Percentiles rank a stretch among this genome's conserved stretches.
phyloP scores from a whole-genome alignment of 2,329 filamentous ascomycete genomes.

The Epichloe baconii region DNA sequence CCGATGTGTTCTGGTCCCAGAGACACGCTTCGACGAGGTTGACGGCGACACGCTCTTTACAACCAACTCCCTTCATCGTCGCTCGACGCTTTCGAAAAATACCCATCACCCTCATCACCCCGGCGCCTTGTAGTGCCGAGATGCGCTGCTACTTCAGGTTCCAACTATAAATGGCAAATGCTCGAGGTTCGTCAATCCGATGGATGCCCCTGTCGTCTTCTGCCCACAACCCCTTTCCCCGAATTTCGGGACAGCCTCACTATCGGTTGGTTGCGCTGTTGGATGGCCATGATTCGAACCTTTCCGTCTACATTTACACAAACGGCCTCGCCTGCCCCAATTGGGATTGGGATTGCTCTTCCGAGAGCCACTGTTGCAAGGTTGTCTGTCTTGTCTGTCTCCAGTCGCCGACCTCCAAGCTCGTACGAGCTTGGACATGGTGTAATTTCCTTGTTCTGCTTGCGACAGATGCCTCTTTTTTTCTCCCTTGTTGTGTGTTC shows the following conservation, averaged over 20 bases:
- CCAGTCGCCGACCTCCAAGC: too few species aligned
- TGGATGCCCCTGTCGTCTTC: background rate
- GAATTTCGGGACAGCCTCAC: background rate
- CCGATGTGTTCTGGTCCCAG: background rate
- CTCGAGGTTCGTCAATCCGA: constrained; percentile 3
- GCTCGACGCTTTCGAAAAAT: background rate
- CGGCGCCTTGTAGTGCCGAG: background rate
- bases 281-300: background rate
- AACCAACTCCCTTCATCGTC: background rate
- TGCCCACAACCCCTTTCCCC: background rate
- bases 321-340: background rate
- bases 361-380: background rate
- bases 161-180: background rate
- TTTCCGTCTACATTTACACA: background rate
- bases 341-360: background rate
- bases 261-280: background rate
- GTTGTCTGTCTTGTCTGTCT: background rate
- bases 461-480: too few species aligned
- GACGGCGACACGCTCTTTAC: background rate
- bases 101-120: background rate
- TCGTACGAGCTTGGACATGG: too few species aligned
- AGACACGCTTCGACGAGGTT: background rate
- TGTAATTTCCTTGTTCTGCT: too few species aligned
- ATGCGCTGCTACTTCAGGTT: constrained; percentile 1
- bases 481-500: background rate